Conservation (phyloP, 2,329 filamentous ascomycete species). For the Colletotrichum euphorbiae region DNA sequence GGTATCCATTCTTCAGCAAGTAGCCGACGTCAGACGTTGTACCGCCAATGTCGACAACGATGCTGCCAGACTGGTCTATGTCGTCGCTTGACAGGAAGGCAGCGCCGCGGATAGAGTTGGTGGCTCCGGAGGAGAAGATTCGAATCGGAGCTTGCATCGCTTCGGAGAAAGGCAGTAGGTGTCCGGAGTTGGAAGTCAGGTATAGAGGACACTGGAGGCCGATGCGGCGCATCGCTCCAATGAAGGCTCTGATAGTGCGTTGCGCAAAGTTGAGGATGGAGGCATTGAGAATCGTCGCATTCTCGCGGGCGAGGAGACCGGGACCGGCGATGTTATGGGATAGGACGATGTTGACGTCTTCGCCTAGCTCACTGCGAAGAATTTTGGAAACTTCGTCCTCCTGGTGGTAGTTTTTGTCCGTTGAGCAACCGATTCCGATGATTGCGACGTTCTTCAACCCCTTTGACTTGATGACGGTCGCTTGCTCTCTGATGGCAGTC, state of each 20-base stretch:
- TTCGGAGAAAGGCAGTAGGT: slow-evolving; percentile 41
- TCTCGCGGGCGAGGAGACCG: slow-evolving; percentile 61
- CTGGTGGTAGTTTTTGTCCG: slow-evolving; percentile 64
- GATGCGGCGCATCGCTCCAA: slow-evolving; percentile 56
- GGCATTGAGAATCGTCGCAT: slow-evolving; percentile 65
- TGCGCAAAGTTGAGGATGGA: slow-evolving; percentile 60
- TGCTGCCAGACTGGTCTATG: slow-evolving; percentile 31
- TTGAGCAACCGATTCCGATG: slow-evolving; percentile 68
- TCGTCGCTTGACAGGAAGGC: slow-evolving; percentile 38
- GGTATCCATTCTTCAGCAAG: slow-evolving; percentile 42
- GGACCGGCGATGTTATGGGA: slow-evolving; percentile 52
- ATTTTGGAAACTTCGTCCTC: slow-evolving; percentile 62
- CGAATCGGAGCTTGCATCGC: slow-evolving; percentile 43
- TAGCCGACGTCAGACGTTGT: slow-evolving; percentile 43
- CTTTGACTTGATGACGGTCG: slow-evolving; percentile 41
- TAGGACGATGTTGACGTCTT: slow-evolving; percentile 42
- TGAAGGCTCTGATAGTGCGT: slow-evolving; percentile 59
- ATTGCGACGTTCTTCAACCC: slow-evolving; percentile 60
- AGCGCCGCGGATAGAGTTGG: slow-evolving; percentile 44
- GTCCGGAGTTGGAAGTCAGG: slow-evolving; percentile 63
- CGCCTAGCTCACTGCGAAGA: slow-evolving; percentile 55
- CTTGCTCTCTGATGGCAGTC: slow-evolving; percentile 36
- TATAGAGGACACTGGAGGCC: slow-evolving; percentile 54
- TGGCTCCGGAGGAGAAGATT: slow-evolving; percentile 44
- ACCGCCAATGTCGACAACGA: slow-evolving; percentile 44